Percentiles rank a stretch among this genome's conserved stretches.
phyloP scores from a whole-genome alignment of 2,329 filamentous ascomycete species.

The Pseudogymnoascus sp. region DNA sequence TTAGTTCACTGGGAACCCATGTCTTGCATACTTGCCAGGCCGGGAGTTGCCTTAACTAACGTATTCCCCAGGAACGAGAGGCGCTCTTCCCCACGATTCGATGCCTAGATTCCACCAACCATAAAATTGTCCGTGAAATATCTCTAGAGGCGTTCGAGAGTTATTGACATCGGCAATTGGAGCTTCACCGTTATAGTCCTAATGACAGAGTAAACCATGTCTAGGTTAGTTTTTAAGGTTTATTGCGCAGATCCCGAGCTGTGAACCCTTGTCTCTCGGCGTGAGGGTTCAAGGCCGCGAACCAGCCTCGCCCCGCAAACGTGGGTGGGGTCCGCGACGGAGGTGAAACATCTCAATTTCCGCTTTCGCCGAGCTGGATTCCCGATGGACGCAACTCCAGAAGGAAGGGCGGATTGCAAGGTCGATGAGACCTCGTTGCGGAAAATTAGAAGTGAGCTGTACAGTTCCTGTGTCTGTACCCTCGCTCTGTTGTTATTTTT shows the following conservation, averaged over 20 bases:
- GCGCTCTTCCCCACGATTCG: neutral
- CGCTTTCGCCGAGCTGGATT: conserved; percentile 1
- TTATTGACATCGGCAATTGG: neutral
- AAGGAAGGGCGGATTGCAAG: neutral
- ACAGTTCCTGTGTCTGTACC: neutral
- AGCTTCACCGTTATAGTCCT: neutral
- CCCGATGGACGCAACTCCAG: neutral
- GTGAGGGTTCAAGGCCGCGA: neutral
- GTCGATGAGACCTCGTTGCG: too few relatives aligned
- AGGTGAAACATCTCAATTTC: neutral
- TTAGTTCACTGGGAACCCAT: neutral
- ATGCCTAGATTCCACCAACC: neutral
- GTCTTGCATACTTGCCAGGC: neutral
- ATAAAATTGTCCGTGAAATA: neutral
- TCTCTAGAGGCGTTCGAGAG: neutral
- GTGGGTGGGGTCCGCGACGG: neutral
- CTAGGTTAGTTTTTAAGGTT: neutral
- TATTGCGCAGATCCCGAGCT: neutral
- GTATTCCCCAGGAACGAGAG: neutral
- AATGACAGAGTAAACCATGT: neutral
- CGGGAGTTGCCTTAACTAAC: neutral
- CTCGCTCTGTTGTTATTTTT: neutral
- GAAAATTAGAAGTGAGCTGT: neutral
- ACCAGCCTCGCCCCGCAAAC: neutral
- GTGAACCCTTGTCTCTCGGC: neutral